Evolutionary conservation across 441 rosid species (phyloP), one percentile per base, ranked within the genome.

Genomic region (Euphorbia schlechtendalii): DNA sequence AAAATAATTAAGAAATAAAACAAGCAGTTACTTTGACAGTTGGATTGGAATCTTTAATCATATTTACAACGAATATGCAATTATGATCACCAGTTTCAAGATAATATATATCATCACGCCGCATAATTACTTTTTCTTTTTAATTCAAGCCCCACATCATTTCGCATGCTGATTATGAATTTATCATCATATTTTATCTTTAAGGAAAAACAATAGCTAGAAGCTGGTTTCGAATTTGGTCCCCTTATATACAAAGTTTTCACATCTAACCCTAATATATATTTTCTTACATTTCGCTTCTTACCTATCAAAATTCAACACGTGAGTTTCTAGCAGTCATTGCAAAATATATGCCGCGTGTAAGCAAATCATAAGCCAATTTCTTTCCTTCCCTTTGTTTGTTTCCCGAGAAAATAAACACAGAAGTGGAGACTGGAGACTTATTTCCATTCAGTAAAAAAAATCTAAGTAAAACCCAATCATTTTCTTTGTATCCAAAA

Each of bases 51-150:
- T 27, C 27, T 45, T 62, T 48, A 15, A 5, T 36, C 54, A 45
- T 27, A 27, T 38, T n/a, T 18, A 48, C 4, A 40, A n/a, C 54
- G 14, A 28, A 2, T 12, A 46, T 62, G 46, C 55, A 46, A 62
- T 62, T 21, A 62, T 62, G 14, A 46, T 62, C 65, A 46, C 13
- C 25, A 62, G 7, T 61, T 20, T 45, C 40, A 61, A 15, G 15
- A 24, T 12, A 38, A 12, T 7, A 60, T 40, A 12, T 7, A 60
- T 40, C 7, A 38, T 40, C 41, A 8, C 30, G 8, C 49, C 20
- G 28, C n/a, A 49, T 22, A 13, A 61, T 61, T 21, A 15, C 22
- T 43, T 48, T 48, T 48, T 48, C n/a, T 48, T 48, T 17, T 48
- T 14, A 4, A 18, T 17, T 20, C 4, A 4, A 49, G 8, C 20